phyloP scores from a whole-genome alignment of 2,329 filamentous ascomycete species.

The Hypoxylon sp. region DNA sequence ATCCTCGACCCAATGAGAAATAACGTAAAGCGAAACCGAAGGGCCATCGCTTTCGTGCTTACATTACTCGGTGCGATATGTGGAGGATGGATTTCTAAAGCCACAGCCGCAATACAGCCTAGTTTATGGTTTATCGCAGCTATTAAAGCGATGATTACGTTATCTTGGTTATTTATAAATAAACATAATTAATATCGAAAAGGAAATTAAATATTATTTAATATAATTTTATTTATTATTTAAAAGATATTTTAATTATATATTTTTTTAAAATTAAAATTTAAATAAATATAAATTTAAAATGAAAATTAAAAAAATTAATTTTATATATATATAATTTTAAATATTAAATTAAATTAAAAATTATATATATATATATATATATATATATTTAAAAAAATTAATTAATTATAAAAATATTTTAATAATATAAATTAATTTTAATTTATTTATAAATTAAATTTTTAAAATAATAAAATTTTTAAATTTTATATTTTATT shows the following conservation, averaged over 20 bases:
- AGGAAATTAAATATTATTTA: conserved; percentile 11
- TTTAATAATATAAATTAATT: too few species aligned
- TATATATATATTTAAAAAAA: too few species aligned
- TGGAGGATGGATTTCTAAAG: conserved; percentile 61
- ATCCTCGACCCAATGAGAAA: conserved; percentile 57
- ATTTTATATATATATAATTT: neutral
- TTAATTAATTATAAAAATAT: too few species aligned
- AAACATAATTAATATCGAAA: too few species aligned
- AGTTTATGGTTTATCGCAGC: conserved; percentile 60
- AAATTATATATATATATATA: too few species aligned
- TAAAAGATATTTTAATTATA: too few species aligned
- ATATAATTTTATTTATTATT: too few species aligned
- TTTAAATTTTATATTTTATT: too few species aligned
- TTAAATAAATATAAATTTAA: too few species aligned
- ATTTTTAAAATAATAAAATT: too few species aligned
- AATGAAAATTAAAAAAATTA: neutral
- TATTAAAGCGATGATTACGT: conserved; percentile 56
- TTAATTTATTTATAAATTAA: too few species aligned
- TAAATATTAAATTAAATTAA: neutral
- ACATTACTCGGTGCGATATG: conserved; percentile 60
- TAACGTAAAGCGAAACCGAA: conserved; percentile 64
- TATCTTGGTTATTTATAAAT: conserved; percentile 48
- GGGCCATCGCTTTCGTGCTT: conserved; percentile 58
- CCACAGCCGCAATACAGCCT: conserved; percentile 55
- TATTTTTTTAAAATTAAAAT: too few species aligned